phyloP scores from a whole-genome alignment of 805 yeast genomes.

The Zygoascus tannicola region DNA sequence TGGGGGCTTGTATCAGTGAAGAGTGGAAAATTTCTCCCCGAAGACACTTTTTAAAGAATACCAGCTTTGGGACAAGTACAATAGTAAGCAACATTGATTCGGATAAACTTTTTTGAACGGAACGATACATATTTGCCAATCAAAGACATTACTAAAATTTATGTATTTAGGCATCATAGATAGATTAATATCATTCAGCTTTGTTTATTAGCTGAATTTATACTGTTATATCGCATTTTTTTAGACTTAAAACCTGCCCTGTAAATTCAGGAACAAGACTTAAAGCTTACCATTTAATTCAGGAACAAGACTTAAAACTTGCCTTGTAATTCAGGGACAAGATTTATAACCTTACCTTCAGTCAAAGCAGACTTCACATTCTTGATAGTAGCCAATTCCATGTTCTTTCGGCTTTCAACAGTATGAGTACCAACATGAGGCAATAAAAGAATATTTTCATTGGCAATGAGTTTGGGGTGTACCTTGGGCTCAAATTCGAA shows the following conservation, averaged over 20 bases:
- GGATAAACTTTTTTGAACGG: no score
- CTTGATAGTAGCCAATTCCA: slow-evolving; percentile 72
- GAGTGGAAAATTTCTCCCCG: slow-evolving; percentile 6
- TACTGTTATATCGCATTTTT: no score
- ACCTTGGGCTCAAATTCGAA: slow-evolving; percentile 50
- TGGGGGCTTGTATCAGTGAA: slow-evolving; percentile 27
- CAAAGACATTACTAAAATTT: no score
- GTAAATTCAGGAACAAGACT: no score
- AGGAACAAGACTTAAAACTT: slow-evolving; percentile 13
- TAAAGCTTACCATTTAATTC: no score
- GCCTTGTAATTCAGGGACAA: slow-evolving; percentile 64
- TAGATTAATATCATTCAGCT: no score
- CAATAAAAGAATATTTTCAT: slow-evolving; percentile 41
- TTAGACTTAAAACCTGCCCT: no score
- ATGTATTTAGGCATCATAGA: no score
- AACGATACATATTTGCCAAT: no score
- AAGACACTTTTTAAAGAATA: background rate
- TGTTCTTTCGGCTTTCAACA: slow-evolving; percentile 41
- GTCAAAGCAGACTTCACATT: slow-evolving; percentile 52
- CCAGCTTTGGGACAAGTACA: no score
- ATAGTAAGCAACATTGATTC: no score
- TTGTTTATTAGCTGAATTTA: no score
- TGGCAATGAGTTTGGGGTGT: slow-evolving; percentile 36
- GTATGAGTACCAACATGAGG: slow-evolving; percentile 47
- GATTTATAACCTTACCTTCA: slow-evolving; percentile 58